Percentiles rank a stretch among this genome's conserved stretches.
These are phyloP conservation scores for Trametes villosa DNA, from an alignment of 768 basidiomycete genomes.

Conservation along the genomic window DNA sequence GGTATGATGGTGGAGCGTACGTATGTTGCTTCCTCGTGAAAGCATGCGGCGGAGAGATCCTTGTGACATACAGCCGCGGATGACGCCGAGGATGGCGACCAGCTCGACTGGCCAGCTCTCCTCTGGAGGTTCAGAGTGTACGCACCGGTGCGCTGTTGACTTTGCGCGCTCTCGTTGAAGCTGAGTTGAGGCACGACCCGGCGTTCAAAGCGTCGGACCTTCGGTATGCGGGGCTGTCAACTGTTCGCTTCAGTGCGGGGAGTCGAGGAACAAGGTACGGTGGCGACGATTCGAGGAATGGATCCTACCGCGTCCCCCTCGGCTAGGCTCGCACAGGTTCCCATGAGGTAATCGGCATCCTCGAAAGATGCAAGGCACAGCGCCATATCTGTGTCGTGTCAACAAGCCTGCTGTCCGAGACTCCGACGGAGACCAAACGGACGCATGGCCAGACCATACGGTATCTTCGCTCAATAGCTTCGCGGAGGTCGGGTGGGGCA, in stretches of 20 bases:
- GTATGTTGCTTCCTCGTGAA: neutral
- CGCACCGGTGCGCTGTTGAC: neutral
- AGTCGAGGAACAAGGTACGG: neutral
- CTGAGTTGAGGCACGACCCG: neutral
- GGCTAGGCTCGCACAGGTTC: neutral
- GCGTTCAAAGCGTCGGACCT: neutral
- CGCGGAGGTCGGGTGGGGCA: neutral
- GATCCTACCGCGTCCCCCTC: neutral
- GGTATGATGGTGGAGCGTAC: conserved; percentile 9
- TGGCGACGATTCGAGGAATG: neutral
- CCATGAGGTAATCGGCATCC: neutral
- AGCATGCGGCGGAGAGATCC: neutral
- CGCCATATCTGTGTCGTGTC: neutral
- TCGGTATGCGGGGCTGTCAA: neutral
- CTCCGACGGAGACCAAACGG: neutral
- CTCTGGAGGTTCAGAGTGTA: neutral
- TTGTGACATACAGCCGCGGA: neutral
- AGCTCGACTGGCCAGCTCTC: neutral
- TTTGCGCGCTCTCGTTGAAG: no score
- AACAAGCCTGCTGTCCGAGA: neutral
- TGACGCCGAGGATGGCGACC: neutral
- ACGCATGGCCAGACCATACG: neutral
- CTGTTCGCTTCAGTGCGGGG: neutral
- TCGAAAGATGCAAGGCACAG: no score
- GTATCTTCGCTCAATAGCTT: neutral